Percentiles rank a stretch among this genome's conserved stretches.
These are phyloP conservation scores for Malus hybrid DNA, from an alignment of 331 rosid genomes.

Conservation along the genomic window DNA sequence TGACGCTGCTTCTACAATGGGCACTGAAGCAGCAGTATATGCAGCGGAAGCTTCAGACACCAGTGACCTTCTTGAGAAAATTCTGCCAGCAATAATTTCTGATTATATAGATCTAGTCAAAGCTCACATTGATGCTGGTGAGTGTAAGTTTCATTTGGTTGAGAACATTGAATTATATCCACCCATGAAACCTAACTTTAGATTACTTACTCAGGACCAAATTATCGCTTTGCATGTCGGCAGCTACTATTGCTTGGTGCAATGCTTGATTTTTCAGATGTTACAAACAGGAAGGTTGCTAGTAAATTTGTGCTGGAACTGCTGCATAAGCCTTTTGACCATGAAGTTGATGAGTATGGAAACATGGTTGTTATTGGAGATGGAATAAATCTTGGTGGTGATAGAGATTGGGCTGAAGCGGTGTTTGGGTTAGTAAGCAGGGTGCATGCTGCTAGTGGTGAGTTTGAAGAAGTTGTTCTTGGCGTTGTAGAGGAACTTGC, in stretches of 20 bases:
- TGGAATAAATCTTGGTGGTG: conserved; percentile 92
- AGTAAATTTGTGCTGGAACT: conserved; percentile 72
- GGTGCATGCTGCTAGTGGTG: conserved; percentile 82
- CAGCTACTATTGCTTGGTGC: conserved; percentile 86
- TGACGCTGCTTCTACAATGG: conserved; percentile 82
- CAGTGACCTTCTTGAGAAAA: conserved; percentile 80
- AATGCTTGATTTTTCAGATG: conserved; percentile 85
- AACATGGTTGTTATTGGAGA: conserved; percentile 79
- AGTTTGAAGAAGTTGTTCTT: conserved; percentile 76
- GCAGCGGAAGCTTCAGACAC: conserved; percentile 89
- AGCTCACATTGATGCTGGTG: conserved; percentile 77
- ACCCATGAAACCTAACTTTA: conserved; percentile 7
- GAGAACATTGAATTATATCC: conserved; percentile 3
- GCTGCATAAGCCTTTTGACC: conserved; percentile 71
- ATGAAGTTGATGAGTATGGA: conserved; percentile 75
- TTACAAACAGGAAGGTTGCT: conserved; percentile 70
- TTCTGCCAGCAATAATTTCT: conserved; percentile 73
- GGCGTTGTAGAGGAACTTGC: conserved; percentile 63
- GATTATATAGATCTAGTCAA: conserved; percentile 73
- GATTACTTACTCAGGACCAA: conserved; percentile 45
- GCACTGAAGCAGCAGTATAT: conserved; percentile 91
- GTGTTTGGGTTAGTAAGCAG: conserved; percentile 60
- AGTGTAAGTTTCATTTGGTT: conserved; percentile 17
- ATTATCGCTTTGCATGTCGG: conserved; percentile 67
- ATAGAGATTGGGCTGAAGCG: conserved; percentile 83